A percentile compares a stretch with the other conserved stretches of the same genome.
These are phyloP conservation scores for Entomortierella beljakovae DNA, from an alignment of 192 early-diverging fungal species.

Conservation along the genomic window DNA sequence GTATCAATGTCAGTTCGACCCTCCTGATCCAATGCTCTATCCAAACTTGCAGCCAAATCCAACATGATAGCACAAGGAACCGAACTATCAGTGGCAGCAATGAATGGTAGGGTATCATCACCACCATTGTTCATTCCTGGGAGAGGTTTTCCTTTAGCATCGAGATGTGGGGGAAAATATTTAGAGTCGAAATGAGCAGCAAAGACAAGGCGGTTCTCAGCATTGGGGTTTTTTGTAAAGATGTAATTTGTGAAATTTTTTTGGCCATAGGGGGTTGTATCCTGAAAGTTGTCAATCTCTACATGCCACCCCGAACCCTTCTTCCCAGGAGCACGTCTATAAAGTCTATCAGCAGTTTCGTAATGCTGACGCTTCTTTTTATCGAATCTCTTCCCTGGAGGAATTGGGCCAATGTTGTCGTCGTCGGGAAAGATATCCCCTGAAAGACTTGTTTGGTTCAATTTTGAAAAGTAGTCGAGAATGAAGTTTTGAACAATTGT, in stretches of 20 bases:
- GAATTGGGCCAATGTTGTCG: background rate
- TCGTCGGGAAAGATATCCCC: background rate
- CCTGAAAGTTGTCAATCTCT: slow-evolving; percentile 82
- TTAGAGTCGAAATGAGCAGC: slow-evolving; percentile 97
- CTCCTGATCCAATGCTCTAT: slow-evolving; percentile 65
- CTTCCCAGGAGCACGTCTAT: slow-evolving; percentile 4
- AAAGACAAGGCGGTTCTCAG: slow-evolving; percentile 79
- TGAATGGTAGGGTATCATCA: slow-evolving; percentile 66
- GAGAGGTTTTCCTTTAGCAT: background rate
- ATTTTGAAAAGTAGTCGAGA: slow-evolving; percentile 67
- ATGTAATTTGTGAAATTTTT: slow-evolving; percentile 89
- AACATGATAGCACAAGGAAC: slow-evolving; percentile 92
- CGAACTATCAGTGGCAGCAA: slow-evolving; percentile 93
- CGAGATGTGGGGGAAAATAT: slow-evolving; percentile 66
- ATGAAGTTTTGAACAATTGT: slow-evolving; percentile 77
- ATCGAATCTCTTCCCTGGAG: background rate
- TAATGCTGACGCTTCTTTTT: background rate
- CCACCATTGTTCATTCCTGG: slow-evolving; percentile 22
- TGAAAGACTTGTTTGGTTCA: slow-evolving; percentile 50
- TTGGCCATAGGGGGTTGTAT: slow-evolving; percentile 79
- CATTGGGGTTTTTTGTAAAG: slow-evolving; percentile 86
- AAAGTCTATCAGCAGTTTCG: background rate
- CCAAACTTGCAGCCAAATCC: slow-evolving; percentile 81
- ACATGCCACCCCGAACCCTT: slow-evolving; percentile 73
- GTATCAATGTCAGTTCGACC: slow-evolving; percentile 52